phyloP scores from a whole-genome alignment of 2,329 filamentous ascomycete genomes.

The Diplodia scrobiculata region DNA sequence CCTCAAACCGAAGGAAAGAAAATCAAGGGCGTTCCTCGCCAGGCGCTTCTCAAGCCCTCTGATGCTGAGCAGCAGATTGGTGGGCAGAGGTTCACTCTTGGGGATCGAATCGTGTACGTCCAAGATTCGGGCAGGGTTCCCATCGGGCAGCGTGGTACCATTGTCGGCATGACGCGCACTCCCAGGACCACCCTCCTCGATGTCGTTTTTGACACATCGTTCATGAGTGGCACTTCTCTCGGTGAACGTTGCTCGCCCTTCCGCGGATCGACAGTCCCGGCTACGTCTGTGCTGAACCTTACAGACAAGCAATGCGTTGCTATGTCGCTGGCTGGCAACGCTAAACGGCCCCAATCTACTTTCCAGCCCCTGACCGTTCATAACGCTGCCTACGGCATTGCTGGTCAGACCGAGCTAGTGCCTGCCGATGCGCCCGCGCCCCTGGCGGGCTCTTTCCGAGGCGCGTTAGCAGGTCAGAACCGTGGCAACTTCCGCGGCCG shows the following conservation, averaged over 20 bases:
- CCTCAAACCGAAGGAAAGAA: slow-evolving; percentile 64
- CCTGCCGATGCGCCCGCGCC: slow-evolving; percentile 60
- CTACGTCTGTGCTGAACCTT: slow-evolving; percentile 86
- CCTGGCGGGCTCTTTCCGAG: slow-evolving; percentile 61
- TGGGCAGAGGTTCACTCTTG: slow-evolving; percentile 78
- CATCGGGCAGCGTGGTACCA: slow-evolving; percentile 85
- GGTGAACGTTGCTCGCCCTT: slow-evolving; percentile 89
- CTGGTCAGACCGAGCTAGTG: slow-evolving; percentile 62
- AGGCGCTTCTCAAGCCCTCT: slow-evolving; percentile 84
- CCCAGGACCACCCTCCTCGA: slow-evolving; percentile 81
- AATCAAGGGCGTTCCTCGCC: slow-evolving; percentile 78
- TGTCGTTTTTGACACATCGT: slow-evolving; percentile 88
- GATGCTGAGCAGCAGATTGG: slow-evolving; percentile 93
- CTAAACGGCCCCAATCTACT: slow-evolving; percentile 55
- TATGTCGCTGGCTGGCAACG: slow-evolving; percentile 61
- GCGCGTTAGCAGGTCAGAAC: slow-evolving; percentile 54
- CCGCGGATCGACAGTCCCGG: slow-evolving; percentile 86
- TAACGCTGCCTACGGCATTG: slow-evolving; percentile 57
- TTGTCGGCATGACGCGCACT: slow-evolving; percentile 91
- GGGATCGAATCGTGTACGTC: slow-evolving; percentile 90
- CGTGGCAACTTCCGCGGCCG: slow-evolving; percentile 45
- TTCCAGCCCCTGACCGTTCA: slow-evolving; percentile 56
- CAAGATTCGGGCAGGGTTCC: slow-evolving; percentile 92
- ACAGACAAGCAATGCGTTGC: slow-evolving; percentile 77
- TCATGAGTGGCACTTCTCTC: slow-evolving; percentile 95